These are phyloP conservation scores for Beauveria australis DNA, from an alignment of 2,329 filamentous ascomycete genomes.

Conservation along the genomic window DNA sequence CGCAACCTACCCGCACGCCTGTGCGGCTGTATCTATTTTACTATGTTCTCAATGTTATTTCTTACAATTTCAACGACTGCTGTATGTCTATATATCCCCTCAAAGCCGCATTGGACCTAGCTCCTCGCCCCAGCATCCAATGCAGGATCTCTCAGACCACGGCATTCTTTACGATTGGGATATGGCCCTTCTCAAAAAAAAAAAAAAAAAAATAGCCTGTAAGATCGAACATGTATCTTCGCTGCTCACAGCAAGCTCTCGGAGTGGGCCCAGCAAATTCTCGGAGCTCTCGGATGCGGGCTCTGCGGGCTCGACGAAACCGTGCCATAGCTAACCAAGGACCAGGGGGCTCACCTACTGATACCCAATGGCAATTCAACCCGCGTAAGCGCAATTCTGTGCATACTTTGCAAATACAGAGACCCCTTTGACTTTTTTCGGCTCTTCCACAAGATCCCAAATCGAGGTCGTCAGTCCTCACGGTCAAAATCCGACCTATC, in stretches of 20 bases:
- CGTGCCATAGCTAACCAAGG: not conserved
- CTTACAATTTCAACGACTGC: not conserved
- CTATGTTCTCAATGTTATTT: slow-evolving; percentile 12
- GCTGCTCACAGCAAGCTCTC: not conserved
- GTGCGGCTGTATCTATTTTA: slow-evolving; percentile 15
- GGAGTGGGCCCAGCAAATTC: not conserved
- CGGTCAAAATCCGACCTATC: too few species aligned
- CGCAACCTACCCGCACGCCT: slow-evolving; percentile 9
- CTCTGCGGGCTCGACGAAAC: not conserved
- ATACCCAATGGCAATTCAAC: not conserved
- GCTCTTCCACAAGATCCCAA: not conserved
- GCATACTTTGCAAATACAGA: not conserved
- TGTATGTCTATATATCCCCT: not conserved
- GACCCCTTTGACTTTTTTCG: not conserved
- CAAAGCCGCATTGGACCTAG: not conserved
- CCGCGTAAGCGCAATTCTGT: not conserved
- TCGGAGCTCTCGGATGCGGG: too few species aligned
- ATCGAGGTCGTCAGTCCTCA: too few species aligned
- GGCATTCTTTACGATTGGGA: too few species aligned
- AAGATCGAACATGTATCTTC: not conserved
- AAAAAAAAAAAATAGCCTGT: too few species aligned
- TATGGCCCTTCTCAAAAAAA: too few species aligned
- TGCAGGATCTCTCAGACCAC: not conserved
- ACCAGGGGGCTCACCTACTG: not conserved
- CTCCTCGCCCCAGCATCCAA: not conserved